Base-by-base conservation (phyloP, 768 basidiomycete species). In the Leucosporidium creatinivorum region DNA sequence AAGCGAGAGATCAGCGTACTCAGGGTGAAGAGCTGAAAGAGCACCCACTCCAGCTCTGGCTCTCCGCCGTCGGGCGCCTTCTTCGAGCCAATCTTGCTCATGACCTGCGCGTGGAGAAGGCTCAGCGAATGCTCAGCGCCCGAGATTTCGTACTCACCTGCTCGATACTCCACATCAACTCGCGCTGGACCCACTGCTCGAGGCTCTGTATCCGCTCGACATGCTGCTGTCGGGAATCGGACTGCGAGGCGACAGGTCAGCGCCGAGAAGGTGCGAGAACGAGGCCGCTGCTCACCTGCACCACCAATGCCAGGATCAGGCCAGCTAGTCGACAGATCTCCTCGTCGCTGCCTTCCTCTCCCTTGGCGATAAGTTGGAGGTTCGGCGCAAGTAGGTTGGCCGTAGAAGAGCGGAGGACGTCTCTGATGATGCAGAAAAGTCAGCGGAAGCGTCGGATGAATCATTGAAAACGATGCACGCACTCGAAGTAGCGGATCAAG, bases 101-200 rank as follows among this genome's bases (percentile, higher is more conserved):
- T 91, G 58, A 89, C 84, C 89, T 91, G 72, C 8, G 28, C 28
- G 1, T n/a, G 19, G 44, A 55, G 4, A 10, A 39, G 4, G 1
- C 9, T 7, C 36, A 13, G 36, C 23, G 0, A 12, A 26, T 21
- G 8, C 23, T 28, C 56, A 8, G 23, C 17, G 33, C 56, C 50
- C 25, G 36, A 48, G 59, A 51, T 23, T 1, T 18, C 48, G 77
- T 83, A 62, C 39, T 44, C 66, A 90, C 92, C 82, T 90, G 88
- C 78, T 96, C 93, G 67, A 96, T 94, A 50, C 90, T 89, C 78
- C 84, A 87, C 93, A 96, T 97, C 62, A 96, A 80, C 75, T 85
- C 82, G 76, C 91, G 89, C 79, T 96, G 93, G 75, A 92, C 87
- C 23, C 80, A 82, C 78, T 94, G 89, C 68, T 84, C 87, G 69